Evolutionary conservation across 2,329 filamentous ascomycete species (phyloP).

Genomic region (Cytospora paraplurivora): DNA sequence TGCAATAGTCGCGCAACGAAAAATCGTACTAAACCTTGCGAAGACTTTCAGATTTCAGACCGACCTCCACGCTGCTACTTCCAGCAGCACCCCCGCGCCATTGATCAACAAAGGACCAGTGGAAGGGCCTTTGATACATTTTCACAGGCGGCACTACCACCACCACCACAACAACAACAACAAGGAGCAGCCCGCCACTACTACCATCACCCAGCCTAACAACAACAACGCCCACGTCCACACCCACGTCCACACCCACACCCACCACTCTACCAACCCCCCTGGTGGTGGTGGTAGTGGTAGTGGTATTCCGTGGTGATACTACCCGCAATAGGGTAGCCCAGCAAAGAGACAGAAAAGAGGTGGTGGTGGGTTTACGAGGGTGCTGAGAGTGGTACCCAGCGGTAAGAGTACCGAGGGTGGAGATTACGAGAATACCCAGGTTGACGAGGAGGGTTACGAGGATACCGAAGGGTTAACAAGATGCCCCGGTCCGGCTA

Average conservation of each 20-base stretch:
- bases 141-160: not conserved
- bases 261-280: too few species aligned
- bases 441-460: not conserved
- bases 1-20: not conserved
- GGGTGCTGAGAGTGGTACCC: too few species aligned
- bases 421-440: not conserved
- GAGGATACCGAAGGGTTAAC: not conserved
- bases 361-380: too few species aligned
- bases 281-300: too few species aligned
- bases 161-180: not conserved
- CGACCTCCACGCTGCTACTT: not conserved
- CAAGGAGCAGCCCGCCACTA: not conserved
- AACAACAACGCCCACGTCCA: not conserved
- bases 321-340: too few species aligned
- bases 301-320: too few species aligned
- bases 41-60: not conserved
- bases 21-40: not conserved
- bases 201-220: not conserved
- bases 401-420: too few species aligned
- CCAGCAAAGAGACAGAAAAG: too few species aligned
- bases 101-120: not conserved
- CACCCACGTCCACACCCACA: not conserved
- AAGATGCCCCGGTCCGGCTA: conserved; percentile 24
- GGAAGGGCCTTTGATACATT: not conserved
- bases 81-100: not conserved